A percentile compares a stretch with the other conserved stretches of the same genome.
Conservation (phyloP, 352 stramenopile genomes). For the Phytophthora pinifolia region DNA sequence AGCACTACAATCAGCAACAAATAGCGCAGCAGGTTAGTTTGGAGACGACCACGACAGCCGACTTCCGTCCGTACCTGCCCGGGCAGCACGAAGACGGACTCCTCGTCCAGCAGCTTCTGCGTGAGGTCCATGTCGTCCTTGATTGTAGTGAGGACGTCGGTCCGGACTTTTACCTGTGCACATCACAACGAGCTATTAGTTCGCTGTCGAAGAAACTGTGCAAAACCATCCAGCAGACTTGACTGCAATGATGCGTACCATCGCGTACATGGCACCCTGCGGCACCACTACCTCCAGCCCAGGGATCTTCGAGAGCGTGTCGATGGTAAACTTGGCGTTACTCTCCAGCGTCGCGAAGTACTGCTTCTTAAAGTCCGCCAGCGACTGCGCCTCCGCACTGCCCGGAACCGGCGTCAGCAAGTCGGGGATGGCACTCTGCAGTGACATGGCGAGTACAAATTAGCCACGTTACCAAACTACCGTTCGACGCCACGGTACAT, state of each 20-base stretch:
- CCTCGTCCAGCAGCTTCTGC: slow-evolving; percentile 93
- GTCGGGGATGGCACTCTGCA: slow-evolving; percentile 77
- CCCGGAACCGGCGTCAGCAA: slow-evolving; percentile 70
- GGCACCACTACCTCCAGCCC: slow-evolving; percentile 88
- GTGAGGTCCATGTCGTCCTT: slow-evolving; percentile 93
- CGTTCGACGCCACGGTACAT: not conserved
- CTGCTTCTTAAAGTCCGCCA: slow-evolving; percentile 80
- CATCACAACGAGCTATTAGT: slow-evolving; percentile 1
- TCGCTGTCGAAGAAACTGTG: not conserved
- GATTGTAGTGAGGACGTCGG: slow-evolving; percentile 72
- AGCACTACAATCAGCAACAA: slow-evolving; percentile 29
- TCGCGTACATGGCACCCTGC: slow-evolving; percentile 96
- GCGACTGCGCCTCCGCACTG: slow-evolving; percentile 56
- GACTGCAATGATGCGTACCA: slow-evolving; percentile 48
- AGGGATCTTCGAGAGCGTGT: slow-evolving; percentile 69
- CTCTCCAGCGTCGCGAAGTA: slow-evolving; percentile 83
- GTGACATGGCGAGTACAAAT: slow-evolving; percentile 7
- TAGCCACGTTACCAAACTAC: not conserved
- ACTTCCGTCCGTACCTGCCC: slow-evolving; percentile 51
- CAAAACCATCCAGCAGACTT: too few species aligned
- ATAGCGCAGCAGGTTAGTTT: not conserved
- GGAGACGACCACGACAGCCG: not conserved
- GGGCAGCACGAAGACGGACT: slow-evolving; percentile 95
- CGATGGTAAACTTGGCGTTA: slow-evolving; percentile 87
- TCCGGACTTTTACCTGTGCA: slow-evolving; percentile 60